These are phyloP conservation scores for Hippophae rhamnoides DNA, from an alignment of 306 rosid genomes.

Conservation along the genomic window DNA sequence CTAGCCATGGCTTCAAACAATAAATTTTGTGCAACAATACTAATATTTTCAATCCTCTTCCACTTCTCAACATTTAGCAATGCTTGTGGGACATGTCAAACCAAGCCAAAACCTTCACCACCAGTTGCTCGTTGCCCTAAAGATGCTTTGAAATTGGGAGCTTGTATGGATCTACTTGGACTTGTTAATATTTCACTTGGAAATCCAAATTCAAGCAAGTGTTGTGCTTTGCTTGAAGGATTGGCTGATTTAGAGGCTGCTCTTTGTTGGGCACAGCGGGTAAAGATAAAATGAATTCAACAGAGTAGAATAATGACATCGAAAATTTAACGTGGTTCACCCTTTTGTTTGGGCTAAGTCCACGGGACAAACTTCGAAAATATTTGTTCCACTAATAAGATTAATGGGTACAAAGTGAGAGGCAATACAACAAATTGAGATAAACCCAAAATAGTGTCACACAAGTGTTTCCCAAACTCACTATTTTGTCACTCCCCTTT, in stretches of 20 bases:
- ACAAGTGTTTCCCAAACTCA: too few relatives aligned
- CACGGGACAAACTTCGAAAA: too few relatives aligned
- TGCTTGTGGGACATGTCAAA: slow-evolving; percentile 27
- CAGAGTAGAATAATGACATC: too few relatives aligned
- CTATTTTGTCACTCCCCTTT: too few relatives aligned
- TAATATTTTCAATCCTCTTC: slow-evolving; percentile 40
- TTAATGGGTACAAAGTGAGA: too few relatives aligned
- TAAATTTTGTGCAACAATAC: slow-evolving; percentile 36
- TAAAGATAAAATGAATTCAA: too few relatives aligned
- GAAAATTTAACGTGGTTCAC: too few relatives aligned
- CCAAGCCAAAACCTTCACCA: slow-evolving; percentile 1
- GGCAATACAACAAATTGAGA: too few relatives aligned
- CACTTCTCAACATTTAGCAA: slow-evolving; percentile 28
- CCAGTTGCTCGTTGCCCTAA: slow-evolving; percentile 31
- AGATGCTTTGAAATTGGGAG: slow-evolving; percentile 60
- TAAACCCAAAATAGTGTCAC: too few relatives aligned
- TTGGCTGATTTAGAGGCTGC: slow-evolving; percentile 64
- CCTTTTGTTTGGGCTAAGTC: too few relatives aligned
- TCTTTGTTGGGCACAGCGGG: too few relatives aligned
- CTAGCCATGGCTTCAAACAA: slow-evolving; percentile 22
- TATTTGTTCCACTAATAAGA: too few relatives aligned
- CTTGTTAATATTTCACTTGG: slow-evolving; percentile 36
- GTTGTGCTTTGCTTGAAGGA: slow-evolving; percentile 59
- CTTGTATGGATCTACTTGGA: slow-evolving; percentile 49
- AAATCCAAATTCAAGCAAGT: slow-evolving; percentile 37